These are phyloP conservation scores for Macrolepiota fuliginosa DNA, from an alignment of 768 basidiomycete genomes.

Conservation along the genomic window DNA sequence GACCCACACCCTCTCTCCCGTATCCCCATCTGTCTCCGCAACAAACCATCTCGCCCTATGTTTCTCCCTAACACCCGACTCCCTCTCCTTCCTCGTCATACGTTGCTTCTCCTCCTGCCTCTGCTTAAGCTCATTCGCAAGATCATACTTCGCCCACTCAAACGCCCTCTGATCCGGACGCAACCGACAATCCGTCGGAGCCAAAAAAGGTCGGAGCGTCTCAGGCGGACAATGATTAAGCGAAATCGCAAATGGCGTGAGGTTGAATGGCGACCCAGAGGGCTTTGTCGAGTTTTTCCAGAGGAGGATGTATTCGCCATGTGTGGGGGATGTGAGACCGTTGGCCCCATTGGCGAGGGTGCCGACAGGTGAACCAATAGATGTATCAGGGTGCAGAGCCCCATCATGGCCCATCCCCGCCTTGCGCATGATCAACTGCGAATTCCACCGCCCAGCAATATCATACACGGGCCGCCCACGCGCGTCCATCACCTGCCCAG, in stretches of 20 bases:
- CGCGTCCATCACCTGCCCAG: slow-evolving; percentile 73
- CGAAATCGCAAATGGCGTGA: slow-evolving; percentile 92
- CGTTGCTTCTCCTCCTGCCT: slow-evolving; percentile 85
- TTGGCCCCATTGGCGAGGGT: slow-evolving; percentile 30
- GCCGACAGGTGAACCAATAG: slow-evolving; percentile 45
- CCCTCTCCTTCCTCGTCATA: slow-evolving; percentile 66
- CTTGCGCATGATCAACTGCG: slow-evolving; percentile 84
- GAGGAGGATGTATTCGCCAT: slow-evolving; percentile 72
- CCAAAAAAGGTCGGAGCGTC: slow-evolving; percentile 66
- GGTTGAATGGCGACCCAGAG: slow-evolving; percentile 81
- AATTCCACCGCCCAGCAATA: slow-evolving; percentile 94
- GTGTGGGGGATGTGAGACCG: not conserved
- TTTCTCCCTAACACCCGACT: slow-evolving; percentile 66
- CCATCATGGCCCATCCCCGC: slow-evolving; percentile 50
- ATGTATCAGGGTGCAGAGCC: slow-evolving; percentile 69
- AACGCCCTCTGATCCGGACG: slow-evolving; percentile 95
- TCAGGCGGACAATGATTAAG: slow-evolving; percentile 83
- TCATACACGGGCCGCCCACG: slow-evolving; percentile 72
- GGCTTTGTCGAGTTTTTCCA: slow-evolving; percentile 92
- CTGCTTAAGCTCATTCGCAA: slow-evolving; percentile 77
- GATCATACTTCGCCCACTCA: slow-evolving; percentile 83
- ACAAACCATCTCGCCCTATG: slow-evolving; percentile 89
- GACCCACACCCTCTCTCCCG: slow-evolving; percentile 85
- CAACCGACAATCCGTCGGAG: slow-evolving; percentile 89
- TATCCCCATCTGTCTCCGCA: slow-evolving; percentile 81